These are phyloP conservation scores for Pythium chondricola DNA, from an alignment of 352 stramenopile genomes.

Conservation along the genomic window DNA sequence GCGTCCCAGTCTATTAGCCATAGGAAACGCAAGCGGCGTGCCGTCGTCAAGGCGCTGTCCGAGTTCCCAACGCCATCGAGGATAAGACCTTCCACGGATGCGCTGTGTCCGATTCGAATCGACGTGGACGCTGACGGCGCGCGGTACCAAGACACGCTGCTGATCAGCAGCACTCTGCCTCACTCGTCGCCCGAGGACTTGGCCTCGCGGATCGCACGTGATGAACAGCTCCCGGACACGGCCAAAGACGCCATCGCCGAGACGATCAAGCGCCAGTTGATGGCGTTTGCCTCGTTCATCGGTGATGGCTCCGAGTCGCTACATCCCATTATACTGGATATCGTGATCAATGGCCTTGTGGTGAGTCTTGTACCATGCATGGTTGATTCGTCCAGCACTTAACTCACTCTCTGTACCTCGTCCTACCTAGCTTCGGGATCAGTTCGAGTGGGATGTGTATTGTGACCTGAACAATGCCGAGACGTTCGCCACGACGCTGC, in stretches of 20 bases:
- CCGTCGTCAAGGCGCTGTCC: conserved; percentile 26
- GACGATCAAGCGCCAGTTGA: conserved; percentile 62
- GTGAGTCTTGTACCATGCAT: conserved; percentile 22
- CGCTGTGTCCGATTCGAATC: conserved; percentile 69
- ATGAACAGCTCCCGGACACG: conserved; percentile 48
- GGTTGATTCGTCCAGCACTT: not conserved
- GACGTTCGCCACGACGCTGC: conserved; percentile 48
- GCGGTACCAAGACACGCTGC: conserved; percentile 72
- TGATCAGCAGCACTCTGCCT: conserved; percentile 41
- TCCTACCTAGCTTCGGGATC: conserved; percentile 47
- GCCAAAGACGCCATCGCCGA: conserved; percentile 61
- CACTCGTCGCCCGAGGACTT: conserved; percentile 42
- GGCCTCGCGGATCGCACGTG: conserved; percentile 46
- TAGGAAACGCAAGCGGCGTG: conserved; percentile 60
- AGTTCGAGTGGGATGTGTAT: conserved; percentile 77
- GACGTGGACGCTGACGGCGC: conserved; percentile 71
- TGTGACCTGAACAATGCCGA: conserved; percentile 41
- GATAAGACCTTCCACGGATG: conserved; percentile 21
- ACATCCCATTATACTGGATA: conserved; percentile 64
- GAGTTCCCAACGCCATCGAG: conserved; percentile 20
- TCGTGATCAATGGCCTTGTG: conserved; percentile 58
- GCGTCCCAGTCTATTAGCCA: conserved; percentile 4
- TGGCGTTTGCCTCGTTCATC: conserved; percentile 49
- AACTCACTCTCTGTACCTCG: not conserved
- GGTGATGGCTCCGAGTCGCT: conserved; percentile 23